phyloP scores from a whole-genome alignment of 441 rosid species.

The Erodium trifolium region DNA sequence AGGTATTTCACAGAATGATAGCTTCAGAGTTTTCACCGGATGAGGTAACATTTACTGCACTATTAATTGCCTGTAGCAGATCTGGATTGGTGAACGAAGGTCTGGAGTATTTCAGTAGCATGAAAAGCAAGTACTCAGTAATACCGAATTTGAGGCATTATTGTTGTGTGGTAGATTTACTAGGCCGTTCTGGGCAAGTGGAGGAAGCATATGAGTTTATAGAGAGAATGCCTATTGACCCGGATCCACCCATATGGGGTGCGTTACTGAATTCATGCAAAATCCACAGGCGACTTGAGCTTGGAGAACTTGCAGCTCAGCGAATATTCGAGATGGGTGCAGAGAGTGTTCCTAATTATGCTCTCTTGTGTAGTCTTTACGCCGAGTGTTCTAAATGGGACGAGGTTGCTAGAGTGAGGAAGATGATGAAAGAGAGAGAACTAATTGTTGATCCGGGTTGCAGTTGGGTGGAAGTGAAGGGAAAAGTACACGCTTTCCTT shows the following conservation, averaged over 20 bases:
- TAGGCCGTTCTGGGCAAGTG: slow-evolving; percentile 68
- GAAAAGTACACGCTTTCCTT: slow-evolving; percentile 84
- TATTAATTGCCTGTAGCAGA: slow-evolving; percentile 74
- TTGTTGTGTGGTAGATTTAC: slow-evolving; percentile 81
- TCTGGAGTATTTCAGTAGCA: slow-evolving; percentile 47
- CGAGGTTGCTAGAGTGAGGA: slow-evolving; percentile 61
- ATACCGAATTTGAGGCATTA: slow-evolving; percentile 75
- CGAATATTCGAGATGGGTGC: slow-evolving; percentile 50
- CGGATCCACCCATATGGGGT: slow-evolving; percentile 92
- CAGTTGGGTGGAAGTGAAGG: slow-evolving; percentile 91
- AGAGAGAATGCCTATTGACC: slow-evolving; percentile 54
- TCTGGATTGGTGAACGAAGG: slow-evolving; percentile 77
- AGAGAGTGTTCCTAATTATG: slow-evolving; percentile 54
- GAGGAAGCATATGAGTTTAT: slow-evolving; percentile 64
- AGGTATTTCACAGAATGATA: slow-evolving; percentile 56
- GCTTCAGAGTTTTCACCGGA: slow-evolving; percentile 51
- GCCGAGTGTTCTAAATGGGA: slow-evolving; percentile 66
- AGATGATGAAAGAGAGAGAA: slow-evolving; percentile 63
- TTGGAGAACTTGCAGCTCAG: slow-evolving; percentile 79
- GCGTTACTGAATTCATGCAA: slow-evolving; percentile 82
- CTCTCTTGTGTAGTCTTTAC: slow-evolving; percentile 65
- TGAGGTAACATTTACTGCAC: slow-evolving; percentile 64
- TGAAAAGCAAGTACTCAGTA: slow-evolving; percentile 41
- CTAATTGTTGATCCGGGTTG: slow-evolving; percentile 80
- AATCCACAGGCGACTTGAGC: slow-evolving; percentile 47